Percentiles rank a stretch among this genome's conserved stretches.
Conservation (phyloP, 805 yeast species). For the Wickerhamomyces chambardii region DNA sequence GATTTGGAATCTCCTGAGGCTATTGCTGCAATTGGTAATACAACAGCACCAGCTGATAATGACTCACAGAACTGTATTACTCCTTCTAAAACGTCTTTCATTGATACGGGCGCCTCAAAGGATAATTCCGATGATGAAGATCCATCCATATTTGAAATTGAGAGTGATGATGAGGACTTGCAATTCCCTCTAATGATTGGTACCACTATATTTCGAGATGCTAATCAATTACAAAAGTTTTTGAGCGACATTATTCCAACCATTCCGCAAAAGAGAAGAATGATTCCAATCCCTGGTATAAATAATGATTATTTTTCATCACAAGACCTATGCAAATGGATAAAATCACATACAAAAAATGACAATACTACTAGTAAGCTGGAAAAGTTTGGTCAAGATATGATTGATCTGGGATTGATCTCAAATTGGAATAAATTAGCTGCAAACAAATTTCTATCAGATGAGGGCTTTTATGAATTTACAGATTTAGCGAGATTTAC, state of each 20-base stretch:
- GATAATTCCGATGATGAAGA: no score
- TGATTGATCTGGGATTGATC: conserved; percentile 16
- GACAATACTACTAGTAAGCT: conserved; percentile 20
- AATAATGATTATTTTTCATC: conserved; percentile 22
- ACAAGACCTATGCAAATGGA: conserved; percentile 13
- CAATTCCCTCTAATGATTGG: conserved; percentile 17
- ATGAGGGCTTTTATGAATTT: conserved; percentile 18
- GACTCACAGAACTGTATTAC: no score
- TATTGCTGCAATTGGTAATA: not conserved
- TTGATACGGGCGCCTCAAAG: no score
- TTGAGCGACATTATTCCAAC: conserved; percentile 5
- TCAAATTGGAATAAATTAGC: conserved; percentile 16
- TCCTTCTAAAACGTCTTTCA: no score
- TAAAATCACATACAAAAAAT: conserved; percentile 11
- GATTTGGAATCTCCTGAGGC: conserved; percentile 1
- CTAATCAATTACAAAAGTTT: conserved; percentile 7
- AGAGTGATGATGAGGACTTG: conserved; percentile 11
- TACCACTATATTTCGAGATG: conserved; percentile 2
- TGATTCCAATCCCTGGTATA: conserved; percentile 20
- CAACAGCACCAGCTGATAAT: not conserved
- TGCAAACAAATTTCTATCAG: conserved; percentile 8
- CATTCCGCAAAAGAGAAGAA: conserved; percentile 14
- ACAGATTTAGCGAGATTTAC: conserved; percentile 17
- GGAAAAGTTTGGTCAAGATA: conserved; percentile 24
- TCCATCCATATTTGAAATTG: conserved; percentile 5